These are phyloP conservation scores for Barbarea vulgaris DNA, from an alignment of 345 rosid genomes.

Conservation along the genomic window DNA sequence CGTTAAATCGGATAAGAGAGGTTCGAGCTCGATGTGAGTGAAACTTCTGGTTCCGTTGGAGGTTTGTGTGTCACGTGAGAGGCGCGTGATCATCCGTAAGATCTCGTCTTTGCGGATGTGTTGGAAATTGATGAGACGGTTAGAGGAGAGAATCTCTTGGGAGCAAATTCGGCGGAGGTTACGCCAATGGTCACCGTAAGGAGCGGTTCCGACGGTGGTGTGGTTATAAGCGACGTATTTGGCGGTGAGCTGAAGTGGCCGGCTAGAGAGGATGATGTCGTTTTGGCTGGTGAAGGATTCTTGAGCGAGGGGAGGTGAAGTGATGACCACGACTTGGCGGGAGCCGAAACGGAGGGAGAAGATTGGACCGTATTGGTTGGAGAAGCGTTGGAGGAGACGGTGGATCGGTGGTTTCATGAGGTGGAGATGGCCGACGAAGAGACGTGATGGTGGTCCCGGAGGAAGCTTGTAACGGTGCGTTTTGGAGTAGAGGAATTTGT, in stretches of 20 bases:
- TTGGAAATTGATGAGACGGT: slow-evolving; percentile 43
- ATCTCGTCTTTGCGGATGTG: slow-evolving; percentile 52
- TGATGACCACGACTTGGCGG: slow-evolving; percentile 41
- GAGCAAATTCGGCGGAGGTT: slow-evolving; percentile 57
- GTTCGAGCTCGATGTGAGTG: slow-evolving; percentile 31
- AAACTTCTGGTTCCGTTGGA: slow-evolving; percentile 36
- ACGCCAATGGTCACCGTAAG: slow-evolving; percentile 73
- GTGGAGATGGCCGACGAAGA: slow-evolving; percentile 57
- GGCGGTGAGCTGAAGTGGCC: slow-evolving; percentile 47
- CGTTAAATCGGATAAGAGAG: slow-evolving; percentile 33
- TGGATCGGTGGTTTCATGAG: slow-evolving; percentile 50
- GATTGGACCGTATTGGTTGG: slow-evolving; percentile 49
- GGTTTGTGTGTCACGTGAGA: slow-evolving; percentile 34
- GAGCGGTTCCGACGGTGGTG: slow-evolving; percentile 33
- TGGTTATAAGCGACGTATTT: slow-evolving; percentile 49
- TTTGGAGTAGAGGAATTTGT: slow-evolving; percentile 11
- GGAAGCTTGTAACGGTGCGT: slow-evolving; percentile 22
- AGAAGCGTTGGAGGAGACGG: slow-evolving; percentile 35
- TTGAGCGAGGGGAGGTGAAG: slow-evolving; percentile 51
- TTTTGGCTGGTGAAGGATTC: slow-evolving; percentile 55
- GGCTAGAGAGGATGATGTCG: slow-evolving; percentile 53
- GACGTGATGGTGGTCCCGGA: slow-evolving; percentile 50
- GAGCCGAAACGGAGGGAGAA: slow-evolving; percentile 51
- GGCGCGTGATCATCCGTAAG: slow-evolving; percentile 38
- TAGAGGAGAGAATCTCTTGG: slow-evolving; percentile 52